Base-by-base conservation (phyloP, 2,329 filamentous ascomycete genomes). In the Blastomyces gilchristii region DNA sequence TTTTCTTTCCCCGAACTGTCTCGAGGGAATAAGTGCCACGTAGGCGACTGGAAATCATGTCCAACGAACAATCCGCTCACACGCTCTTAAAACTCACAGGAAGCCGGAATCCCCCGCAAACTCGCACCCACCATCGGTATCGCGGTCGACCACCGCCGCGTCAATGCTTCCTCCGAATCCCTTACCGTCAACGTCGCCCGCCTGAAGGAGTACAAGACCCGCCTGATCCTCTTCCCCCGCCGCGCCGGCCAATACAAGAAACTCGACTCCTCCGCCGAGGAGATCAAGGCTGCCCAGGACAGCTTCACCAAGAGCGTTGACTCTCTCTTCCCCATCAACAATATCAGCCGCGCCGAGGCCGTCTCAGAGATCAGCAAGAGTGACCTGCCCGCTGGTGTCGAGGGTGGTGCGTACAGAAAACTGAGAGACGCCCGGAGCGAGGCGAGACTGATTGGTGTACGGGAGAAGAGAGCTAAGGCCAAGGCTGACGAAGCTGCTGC, bases 141-240 rank as follows among this genome's bases (percentile, higher is more conserved):
- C 81, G 80, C 91, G 71, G 93, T 99, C 83, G 94, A 99, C 82
- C 84, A 86, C 81, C 93, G 94, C 83, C 93, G 94, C 81, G 87
- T 90, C 83, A 99, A 97, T 86, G 88, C 96, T 76, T 94, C 88
- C 77, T 90, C 95, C 84, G 94, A 97, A 86, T 89, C 89, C 71
- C 88, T 97, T 74, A 85, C 90, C 79, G 85, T 85, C 85, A 99
- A 99, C 83, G 93, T 99, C 74, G 89, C 89, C 80, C 94, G 94
- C 77, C 91, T 99, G 78, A 92, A 97, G 87, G 91, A 91, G 79
- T 99, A 96, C 91, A 90, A 89, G 84, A 86, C 88, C 77, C 91
- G 91, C 77, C 84, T 99, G 76, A 96, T 99, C 79, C 86, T 99
- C 78, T 97, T 99, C 86, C 94, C 94, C 78, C 91, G 91, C 85